These are phyloP conservation scores for Arctostaphylos glauca DNA, from an alignment of 148 eudicot species.

Conservation along the genomic window DNA sequence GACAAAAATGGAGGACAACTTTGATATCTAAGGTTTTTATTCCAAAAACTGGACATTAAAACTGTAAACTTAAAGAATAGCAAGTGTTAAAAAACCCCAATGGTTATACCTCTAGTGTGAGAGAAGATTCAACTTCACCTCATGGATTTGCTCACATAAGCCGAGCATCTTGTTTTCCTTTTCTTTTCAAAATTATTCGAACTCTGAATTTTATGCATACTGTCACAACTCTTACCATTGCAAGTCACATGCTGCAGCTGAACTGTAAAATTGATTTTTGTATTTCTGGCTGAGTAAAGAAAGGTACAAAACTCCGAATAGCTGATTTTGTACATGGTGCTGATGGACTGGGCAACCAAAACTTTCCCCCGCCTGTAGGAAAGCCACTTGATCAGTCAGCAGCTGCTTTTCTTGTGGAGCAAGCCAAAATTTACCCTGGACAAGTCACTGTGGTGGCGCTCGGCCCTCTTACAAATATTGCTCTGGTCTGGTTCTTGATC, in stretches of 20 bases:
- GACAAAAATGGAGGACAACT: not conserved
- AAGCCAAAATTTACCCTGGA: conserved; percentile 73
- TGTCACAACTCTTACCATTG: not conserved
- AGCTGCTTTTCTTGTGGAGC: conserved; percentile 62
- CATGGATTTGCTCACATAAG: not conserved
- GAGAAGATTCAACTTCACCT: not conserved
- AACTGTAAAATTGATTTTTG: conserved; percentile 14
- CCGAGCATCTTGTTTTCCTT: not conserved
- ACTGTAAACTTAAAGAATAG: too few relatives aligned
- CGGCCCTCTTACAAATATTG: conserved; percentile 94
- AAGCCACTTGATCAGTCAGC: conserved; percentile 79
- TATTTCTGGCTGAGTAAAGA: conserved; percentile 40
- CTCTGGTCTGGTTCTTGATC: conserved; percentile 59
- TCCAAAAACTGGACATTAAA: too few relatives aligned
- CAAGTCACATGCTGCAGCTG: not conserved
- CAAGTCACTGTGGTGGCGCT: conserved; percentile 85
- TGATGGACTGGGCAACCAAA: conserved; percentile 95
- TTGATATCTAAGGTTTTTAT: too few relatives aligned
- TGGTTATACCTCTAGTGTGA: not conserved
- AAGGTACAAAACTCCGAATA: conserved; percentile 86
- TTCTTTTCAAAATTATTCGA: not conserved
- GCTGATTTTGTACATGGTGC: conserved; percentile 95
- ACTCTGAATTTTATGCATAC: conserved; percentile 8
- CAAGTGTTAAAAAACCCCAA: not conserved
- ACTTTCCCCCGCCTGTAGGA: conserved; percentile 83